Conservation (phyloP, 2,329 filamentous ascomycete genomes). For the Aureobasidium uvarum region DNA sequence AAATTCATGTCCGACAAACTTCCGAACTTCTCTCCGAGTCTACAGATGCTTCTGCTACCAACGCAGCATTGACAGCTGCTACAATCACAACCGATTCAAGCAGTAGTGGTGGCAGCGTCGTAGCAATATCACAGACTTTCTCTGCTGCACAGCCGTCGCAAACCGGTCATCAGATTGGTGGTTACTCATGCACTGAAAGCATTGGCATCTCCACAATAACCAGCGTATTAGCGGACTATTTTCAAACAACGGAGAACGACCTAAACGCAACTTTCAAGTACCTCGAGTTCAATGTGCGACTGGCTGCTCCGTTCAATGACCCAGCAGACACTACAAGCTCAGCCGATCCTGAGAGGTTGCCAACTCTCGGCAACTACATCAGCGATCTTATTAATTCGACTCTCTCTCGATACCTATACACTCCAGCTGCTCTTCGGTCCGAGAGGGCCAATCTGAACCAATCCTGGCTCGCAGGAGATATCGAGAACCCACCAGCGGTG, state of each 20-base stretch:
- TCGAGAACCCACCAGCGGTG: slow-evolving; percentile 47
- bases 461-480: slow-evolving; percentile 52
- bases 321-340: slow-evolving; percentile 46
- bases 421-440: slow-evolving; percentile 48
- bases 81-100: background rate
- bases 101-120: background rate
- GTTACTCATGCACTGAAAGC: slow-evolving; percentile 53
- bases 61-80: background rate
- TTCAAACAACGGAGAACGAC: slow-evolving; percentile 54
- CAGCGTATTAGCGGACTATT: slow-evolving; percentile 53
- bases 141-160: background rate
- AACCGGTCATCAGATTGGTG: slow-evolving; percentile 47
- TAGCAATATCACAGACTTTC: slow-evolving; percentile 2
- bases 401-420: slow-evolving; percentile 55
- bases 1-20: slow-evolving; percentile 12
- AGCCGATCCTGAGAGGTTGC: slow-evolving; percentile 47
- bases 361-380: slow-evolving; percentile 46
- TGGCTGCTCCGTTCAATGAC: slow-evolving; percentile 47
- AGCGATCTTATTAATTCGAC: slow-evolving; percentile 50
- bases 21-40: slow-evolving; percentile 14
- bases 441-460: slow-evolving; percentile 58
- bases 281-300: slow-evolving; percentile 60
- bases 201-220: slow-evolving; percentile 54
- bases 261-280: slow-evolving; percentile 55
- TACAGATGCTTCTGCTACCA: background rate